A percentile compares a stretch with the other conserved stretches of the same genome.
Conservation (phyloP, 2,329 filamentous ascomycete genomes). For the Epichloe sibirici region DNA sequence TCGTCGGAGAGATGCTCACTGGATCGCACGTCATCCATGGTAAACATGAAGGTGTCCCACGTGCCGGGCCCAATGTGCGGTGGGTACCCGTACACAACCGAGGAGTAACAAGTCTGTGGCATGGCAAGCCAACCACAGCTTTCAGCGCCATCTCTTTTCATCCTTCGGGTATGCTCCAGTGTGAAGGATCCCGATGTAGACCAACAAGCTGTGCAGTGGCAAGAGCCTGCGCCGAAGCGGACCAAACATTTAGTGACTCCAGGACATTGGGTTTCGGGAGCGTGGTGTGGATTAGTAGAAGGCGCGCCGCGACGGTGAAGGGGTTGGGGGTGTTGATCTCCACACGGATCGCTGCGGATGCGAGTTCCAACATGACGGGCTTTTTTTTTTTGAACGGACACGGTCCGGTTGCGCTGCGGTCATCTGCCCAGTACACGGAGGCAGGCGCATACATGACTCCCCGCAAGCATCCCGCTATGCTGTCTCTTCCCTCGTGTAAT, state of each 20-base stretch:
- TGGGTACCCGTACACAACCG: slow-evolving; percentile 33
- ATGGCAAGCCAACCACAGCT: slow-evolving; percentile 33
- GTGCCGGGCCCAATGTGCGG: slow-evolving; percentile 28
- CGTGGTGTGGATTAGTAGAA: slow-evolving; percentile 31
- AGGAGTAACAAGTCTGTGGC: slow-evolving; percentile 30
- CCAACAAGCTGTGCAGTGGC: slow-evolving; percentile 33
- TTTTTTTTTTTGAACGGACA: slow-evolving; percentile 23
- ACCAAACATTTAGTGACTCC: slow-evolving; percentile 32
- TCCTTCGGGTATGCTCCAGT: slow-evolving; percentile 29
- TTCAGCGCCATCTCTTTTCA: slow-evolving; percentile 30
- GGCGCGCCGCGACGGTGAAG: slow-evolving; percentile 30
- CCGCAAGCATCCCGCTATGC: background rate
- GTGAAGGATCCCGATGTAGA: slow-evolving; percentile 29
- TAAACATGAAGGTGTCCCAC: slow-evolving; percentile 25
- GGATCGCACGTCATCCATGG: slow-evolving; percentile 27
- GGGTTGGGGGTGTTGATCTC: slow-evolving; percentile 35
- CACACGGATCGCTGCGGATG: slow-evolving; percentile 28
- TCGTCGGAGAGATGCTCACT: slow-evolving; percentile 28
- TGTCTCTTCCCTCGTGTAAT: background rate
- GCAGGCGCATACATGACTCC: background rate
- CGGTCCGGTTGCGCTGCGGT: slow-evolving; percentile 17
- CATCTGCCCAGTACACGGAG: slow-evolving; percentile 27
- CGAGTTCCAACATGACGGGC: slow-evolving; percentile 26
- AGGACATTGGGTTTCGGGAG: slow-evolving; percentile 32
- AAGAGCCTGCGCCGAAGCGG: slow-evolving; percentile 27